Conservation (phyloP, 2,329 filamentous ascomycete species). For the Pseudogymnoascus sp. region DNA sequence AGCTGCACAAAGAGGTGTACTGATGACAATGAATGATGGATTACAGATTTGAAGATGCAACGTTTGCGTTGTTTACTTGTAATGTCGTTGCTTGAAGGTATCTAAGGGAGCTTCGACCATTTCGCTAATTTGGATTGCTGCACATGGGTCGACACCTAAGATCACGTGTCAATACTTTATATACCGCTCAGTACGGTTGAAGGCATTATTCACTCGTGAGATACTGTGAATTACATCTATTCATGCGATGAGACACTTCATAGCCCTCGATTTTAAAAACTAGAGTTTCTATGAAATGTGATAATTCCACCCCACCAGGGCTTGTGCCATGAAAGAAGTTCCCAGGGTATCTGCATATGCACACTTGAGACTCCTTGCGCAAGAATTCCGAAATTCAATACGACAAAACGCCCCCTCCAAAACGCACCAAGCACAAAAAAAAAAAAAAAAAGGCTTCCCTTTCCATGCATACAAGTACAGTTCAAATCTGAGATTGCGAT, state of each 20-base stretch:
- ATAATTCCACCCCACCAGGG: background rate
- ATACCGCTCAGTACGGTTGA: background rate
- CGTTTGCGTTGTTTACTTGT: constrained; percentile 5
- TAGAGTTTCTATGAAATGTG: background rate
- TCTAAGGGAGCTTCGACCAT: constrained; percentile 3
- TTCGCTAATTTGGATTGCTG: constrained; percentile 7
- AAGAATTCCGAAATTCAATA: background rate
- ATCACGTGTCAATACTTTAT: background rate
- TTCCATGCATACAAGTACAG: constrained; percentile 5
- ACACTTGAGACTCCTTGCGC: constrained; percentile 7
- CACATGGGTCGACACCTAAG: background rate
- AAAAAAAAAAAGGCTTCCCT: background rate
- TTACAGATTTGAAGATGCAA: constrained; percentile 1
- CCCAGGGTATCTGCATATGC: constrained; percentile 4
- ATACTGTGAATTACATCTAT: background rate
- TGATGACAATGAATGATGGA: constrained; percentile 3
- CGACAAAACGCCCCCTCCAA: background rate
- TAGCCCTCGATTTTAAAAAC: background rate
- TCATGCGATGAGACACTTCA: background rate
- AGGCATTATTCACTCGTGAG: background rate
- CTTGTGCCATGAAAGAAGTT: background rate
- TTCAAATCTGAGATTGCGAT: background rate
- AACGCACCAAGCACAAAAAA: background rate
- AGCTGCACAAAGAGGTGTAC: background rate
- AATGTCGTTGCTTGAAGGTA: background rate